Conservation (phyloP, 768 basidiomycete genomes). For the Phlegmacium glaucopus region DNA sequence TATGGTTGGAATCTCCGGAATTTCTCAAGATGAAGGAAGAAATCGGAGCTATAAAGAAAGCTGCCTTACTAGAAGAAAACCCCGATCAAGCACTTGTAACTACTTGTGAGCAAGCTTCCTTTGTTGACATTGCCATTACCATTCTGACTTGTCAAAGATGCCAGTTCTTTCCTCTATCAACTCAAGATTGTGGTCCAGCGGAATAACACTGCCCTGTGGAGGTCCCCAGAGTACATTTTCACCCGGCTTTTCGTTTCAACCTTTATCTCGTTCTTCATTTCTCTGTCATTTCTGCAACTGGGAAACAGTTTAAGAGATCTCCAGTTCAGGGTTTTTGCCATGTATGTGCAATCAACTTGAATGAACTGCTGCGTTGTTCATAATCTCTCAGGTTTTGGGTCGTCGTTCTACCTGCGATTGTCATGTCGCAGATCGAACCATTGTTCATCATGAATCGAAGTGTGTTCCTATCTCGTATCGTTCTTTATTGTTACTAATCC, state of each 20-base stretch:
- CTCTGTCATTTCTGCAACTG: slow-evolving; percentile 76
- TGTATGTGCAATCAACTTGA: slow-evolving; percentile 40
- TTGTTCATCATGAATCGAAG: slow-evolving; percentile 72
- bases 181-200: slow-evolving; percentile 62
- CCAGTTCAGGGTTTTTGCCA: slow-evolving; percentile 78
- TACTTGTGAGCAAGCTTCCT: slow-evolving; percentile 39
- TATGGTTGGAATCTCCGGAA: slow-evolving; percentile 79
- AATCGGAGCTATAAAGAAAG: slow-evolving; percentile 44
- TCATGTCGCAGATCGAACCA: slow-evolving; percentile 82
- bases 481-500: neutral
- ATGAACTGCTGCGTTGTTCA: neutral
- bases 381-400: slow-evolving; percentile 53
- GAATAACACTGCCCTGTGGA: slow-evolving; percentile 72
- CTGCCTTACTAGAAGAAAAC: slow-evolving; percentile 41
- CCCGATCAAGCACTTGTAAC: slow-evolving; percentile 37
- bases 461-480: slow-evolving; percentile 17
- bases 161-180: slow-evolving; percentile 75
- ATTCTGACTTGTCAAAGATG: slow-evolving; percentile 38
- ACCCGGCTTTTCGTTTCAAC: slow-evolving; percentile 75
- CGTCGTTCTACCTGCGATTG: slow-evolving; percentile 63
- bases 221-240: slow-evolving; percentile 84
- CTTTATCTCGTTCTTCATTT: slow-evolving; percentile 68
- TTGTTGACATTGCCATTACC: slow-evolving; percentile 1
- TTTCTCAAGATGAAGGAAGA: slow-evolving; percentile 36
- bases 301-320: slow-evolving; percentile 62